Conservation (phyloP, 2,329 filamentous ascomycete genomes). For the Exophiala alcalophila region DNA sequence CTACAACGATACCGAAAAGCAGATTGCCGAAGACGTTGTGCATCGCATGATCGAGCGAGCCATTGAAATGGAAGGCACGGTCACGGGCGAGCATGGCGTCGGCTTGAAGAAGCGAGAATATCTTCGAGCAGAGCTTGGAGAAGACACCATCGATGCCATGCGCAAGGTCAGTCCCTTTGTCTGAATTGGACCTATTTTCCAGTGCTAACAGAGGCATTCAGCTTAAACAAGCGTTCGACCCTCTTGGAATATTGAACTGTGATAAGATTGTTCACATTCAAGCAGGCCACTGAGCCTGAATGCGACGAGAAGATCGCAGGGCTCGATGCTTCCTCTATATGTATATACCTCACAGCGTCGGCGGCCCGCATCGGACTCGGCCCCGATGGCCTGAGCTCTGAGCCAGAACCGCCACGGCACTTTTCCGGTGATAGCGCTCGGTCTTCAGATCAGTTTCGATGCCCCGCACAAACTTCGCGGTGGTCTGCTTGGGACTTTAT, state of each 20-base stretch:
- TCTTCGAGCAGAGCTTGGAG: slow-evolving; percentile 59
- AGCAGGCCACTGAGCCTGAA: slow-evolving; percentile 23
- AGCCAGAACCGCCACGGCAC: too few relatives aligned
- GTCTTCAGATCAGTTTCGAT: slow-evolving; percentile 4
- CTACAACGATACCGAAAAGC: slow-evolving; percentile 57
- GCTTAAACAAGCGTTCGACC: slow-evolving; percentile 64
- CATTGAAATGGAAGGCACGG: slow-evolving; percentile 68
- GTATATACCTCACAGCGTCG: too few relatives aligned
- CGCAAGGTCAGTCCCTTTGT: slow-evolving; percentile 49
- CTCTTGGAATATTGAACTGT: slow-evolving; percentile 63
- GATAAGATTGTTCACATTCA: slow-evolving; percentile 63
- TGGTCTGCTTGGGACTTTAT: slow-evolving; percentile 1
- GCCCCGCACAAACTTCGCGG: slow-evolving; percentile 6
- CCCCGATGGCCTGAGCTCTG: too few relatives aligned
- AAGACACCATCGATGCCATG: slow-evolving; percentile 62
- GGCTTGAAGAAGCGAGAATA: slow-evolving; percentile 68
- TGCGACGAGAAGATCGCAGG: too few relatives aligned
- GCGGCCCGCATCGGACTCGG: too few relatives aligned
- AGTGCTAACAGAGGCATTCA: slow-evolving; percentile 33
- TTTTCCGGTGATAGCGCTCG: background rate
- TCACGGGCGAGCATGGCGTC: slow-evolving; percentile 70
- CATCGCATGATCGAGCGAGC: slow-evolving; percentile 68
- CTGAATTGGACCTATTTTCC: background rate
- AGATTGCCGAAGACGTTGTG: slow-evolving; percentile 57
- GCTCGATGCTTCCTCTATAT: too few relatives aligned